Percentiles rank a stretch among this genome's conserved stretches.
phyloP scores from a whole-genome alignment of 1,284 basidiomycete genomes.

The Acaromyces ingoldii region DNA sequence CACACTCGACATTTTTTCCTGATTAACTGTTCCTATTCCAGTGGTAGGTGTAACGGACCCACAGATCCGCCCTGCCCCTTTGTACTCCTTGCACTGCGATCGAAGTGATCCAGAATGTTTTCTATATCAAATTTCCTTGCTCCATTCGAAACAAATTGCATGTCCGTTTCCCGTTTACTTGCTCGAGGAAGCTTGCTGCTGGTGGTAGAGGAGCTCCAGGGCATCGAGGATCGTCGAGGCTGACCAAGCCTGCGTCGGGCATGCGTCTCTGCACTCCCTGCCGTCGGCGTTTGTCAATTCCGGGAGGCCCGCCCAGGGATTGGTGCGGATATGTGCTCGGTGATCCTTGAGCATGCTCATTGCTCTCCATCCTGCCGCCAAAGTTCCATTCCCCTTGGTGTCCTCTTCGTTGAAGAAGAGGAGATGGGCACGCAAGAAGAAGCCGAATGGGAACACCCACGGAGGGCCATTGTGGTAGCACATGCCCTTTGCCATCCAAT shows the following conservation, averaged over 20 bases:
- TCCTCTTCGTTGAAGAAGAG: no score
- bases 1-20: no score
- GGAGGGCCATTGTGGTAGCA: constrained; percentile 60
- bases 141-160: no score
- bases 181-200: no score
- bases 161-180: no score
- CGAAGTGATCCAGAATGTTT: no score
- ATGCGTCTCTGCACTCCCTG: constrained; percentile 34
- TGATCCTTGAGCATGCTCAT: constrained; percentile 32
- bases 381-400: no score
- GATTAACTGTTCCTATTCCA: no score
- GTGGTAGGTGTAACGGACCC: no score
- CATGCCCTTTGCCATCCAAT: constrained; percentile 23
- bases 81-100: no score
- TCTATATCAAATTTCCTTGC: no score
- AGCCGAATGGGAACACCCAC: constrained; percentile 91
- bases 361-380: constrained; percentile 28
- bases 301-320: constrained; percentile 42
- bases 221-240: constrained; percentile 40
- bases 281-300: constrained; percentile 44
- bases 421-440: constrained; percentile 81
- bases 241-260: constrained; percentile 44
- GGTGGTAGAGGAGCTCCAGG: constrained; percentile 12
- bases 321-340: constrained; percentile 24
- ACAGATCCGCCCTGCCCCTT: no score